Percentiles rank a stretch among this genome's conserved stretches.
These are phyloP conservation scores for Penicillium vulpinum DNA, from an alignment of 2,329 filamentous ascomycete species.

Conservation along the genomic window DNA sequence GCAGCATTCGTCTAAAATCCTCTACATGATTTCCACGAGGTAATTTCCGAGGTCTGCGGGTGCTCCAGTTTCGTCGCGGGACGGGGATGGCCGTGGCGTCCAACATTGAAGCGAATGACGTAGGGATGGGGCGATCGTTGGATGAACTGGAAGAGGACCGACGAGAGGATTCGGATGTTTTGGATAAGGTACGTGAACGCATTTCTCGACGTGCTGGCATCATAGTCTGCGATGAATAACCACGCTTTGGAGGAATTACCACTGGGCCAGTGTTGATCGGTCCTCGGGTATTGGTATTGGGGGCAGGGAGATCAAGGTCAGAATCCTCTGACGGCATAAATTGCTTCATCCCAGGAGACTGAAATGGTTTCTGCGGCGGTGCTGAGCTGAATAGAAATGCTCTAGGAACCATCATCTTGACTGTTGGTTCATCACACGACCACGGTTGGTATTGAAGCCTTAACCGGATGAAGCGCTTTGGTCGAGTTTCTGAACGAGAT, in stretches of 20 bases:
- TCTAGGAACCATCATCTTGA: constrained; percentile 45
- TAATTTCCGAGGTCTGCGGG: constrained; percentile 41
- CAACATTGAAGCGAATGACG: constrained; percentile 59
- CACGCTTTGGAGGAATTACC: constrained; percentile 38
- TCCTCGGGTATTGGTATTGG: constrained; percentile 7
- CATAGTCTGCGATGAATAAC: constrained; percentile 24
- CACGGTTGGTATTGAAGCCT: constrained; percentile 17
- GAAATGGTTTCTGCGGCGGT: constrained; percentile 24
- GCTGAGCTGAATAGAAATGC: constrained; percentile 41
- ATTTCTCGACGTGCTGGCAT: constrained; percentile 21
- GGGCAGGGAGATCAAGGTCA: constrained; percentile 17
- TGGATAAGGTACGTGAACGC: constrained; percentile 21
- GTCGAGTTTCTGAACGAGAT: constrained; percentile 42
- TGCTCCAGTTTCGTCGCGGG: constrained; percentile 44
- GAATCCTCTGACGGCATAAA: constrained; percentile 20
- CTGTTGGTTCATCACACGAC: constrained; percentile 19
- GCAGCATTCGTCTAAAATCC: constrained; percentile 58
- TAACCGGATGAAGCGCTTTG: constrained; percentile 43
- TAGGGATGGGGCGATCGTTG: constrained; percentile 49
- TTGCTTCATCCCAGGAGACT: constrained; percentile 8
- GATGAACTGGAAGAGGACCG: constrained; percentile 31
- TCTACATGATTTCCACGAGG: constrained; percentile 45
- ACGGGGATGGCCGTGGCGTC: constrained; percentile 61
- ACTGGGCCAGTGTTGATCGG: constrained; percentile 34
- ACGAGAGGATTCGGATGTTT: constrained; percentile 21